Conservation (phyloP, 306 rosid species). For the Gastrolobium bilobum region DNA sequence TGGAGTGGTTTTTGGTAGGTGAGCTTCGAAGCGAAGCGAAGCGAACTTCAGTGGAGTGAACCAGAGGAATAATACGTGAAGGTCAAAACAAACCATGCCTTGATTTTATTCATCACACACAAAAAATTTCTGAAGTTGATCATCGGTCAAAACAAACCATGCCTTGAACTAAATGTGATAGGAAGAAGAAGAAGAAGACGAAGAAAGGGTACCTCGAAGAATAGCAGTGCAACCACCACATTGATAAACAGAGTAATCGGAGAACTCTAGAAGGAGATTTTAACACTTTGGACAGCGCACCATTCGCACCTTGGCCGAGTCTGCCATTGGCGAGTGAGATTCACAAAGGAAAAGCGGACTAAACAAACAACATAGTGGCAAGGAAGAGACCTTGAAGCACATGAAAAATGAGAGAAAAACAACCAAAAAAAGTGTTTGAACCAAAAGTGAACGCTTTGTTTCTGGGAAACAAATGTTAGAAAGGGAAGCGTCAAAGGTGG, state of each 20-base stretch:
- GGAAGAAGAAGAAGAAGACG: background rate
- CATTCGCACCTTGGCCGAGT: conserved; percentile 67
- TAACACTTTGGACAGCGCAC: conserved; percentile 96
- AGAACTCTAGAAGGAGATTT: conserved; percentile 91
- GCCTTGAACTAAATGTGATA: background rate
- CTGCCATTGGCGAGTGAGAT: conserved; percentile 61
- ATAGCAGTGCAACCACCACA: conserved; percentile 98
- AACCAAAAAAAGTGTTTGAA: conserved; percentile 1
- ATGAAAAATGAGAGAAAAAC: conserved; percentile 28
- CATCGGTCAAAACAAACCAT: conserved; percentile 1
- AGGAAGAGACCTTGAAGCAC: conserved; percentile 30
- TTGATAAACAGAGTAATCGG: conserved; percentile 87
- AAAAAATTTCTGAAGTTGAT: background rate
- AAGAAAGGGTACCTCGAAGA: conserved; percentile 79
- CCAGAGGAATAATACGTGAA: no score
- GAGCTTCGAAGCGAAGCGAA: no score
- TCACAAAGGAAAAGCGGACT: background rate
- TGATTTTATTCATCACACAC: background rate
- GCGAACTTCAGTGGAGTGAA: no score
- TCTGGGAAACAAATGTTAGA: conserved; percentile 49
- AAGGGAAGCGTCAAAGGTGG: conserved; percentile 44
- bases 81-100: no score
- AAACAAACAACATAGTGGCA: conserved; percentile 18
- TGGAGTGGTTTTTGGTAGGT: no score
- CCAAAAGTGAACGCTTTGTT: conserved; percentile 54